A percentile compares a stretch with the other conserved stretches of the same genome.
These are phyloP conservation scores for Clathrus columnatus DNA, from an alignment of 768 basidiomycete genomes.

Conservation along the genomic window DNA sequence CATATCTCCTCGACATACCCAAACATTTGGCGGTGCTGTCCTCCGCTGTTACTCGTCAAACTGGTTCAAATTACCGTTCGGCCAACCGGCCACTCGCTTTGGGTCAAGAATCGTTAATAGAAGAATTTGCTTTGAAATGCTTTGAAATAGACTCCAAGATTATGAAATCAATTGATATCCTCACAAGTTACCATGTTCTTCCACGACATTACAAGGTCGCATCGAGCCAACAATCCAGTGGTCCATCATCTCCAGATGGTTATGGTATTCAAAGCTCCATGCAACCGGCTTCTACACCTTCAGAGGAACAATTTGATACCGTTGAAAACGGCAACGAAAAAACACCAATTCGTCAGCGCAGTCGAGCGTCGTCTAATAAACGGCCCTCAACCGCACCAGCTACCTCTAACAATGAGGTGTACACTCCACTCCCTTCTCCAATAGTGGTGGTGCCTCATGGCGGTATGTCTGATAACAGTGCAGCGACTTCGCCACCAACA, in stretches of 20 bases:
- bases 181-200: slow-evolving; percentile 25
- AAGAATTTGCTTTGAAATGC: slow-evolving; percentile 43
- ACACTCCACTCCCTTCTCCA: slow-evolving; percentile 10
- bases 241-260: background rate
- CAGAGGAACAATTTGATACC: background rate
- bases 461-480: background rate
- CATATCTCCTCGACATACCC: slow-evolving; percentile 69
- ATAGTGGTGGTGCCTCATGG: background rate
- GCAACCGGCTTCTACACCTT: background rate
- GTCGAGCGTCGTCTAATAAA: slow-evolving; percentile 4
- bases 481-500: background rate
- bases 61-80: slow-evolving; percentile 21
- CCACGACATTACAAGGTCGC: background rate
- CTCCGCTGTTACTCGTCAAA: slow-evolving; percentile 63
- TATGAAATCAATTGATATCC: slow-evolving; percentile 53
- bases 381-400: slow-evolving; percentile 41
- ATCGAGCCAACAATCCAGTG: background rate
- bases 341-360: background rate
- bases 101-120: slow-evolving; percentile 32
- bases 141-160: slow-evolving; percentile 65
- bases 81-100: background rate
- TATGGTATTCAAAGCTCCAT: background rate
- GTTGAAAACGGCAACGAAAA: background rate
- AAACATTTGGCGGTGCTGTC: slow-evolving; percentile 69
- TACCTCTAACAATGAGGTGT: slow-evolving; percentile 22